Percentiles rank a stretch among this genome's conserved stretches.
Conservation (phyloP, 192 early-diverging fungal species). For the Coemansia reversa region DNA sequence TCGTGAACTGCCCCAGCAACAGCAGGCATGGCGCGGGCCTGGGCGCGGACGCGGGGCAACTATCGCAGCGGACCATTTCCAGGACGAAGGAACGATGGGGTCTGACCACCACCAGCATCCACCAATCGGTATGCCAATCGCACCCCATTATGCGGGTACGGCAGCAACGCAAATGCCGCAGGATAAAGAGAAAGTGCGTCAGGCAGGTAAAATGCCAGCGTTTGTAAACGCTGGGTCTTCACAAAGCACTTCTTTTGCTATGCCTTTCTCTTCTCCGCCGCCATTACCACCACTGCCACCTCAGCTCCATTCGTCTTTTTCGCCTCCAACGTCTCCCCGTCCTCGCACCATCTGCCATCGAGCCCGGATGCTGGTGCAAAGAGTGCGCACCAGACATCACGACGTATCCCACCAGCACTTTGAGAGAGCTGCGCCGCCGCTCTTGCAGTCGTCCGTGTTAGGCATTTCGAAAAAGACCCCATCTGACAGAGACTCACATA, state of each 20-base stretch:
- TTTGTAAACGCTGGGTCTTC: neutral
- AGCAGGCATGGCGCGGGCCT: slow-evolving; percentile 3
- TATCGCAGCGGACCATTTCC: neutral
- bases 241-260: neutral
- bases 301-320: slow-evolving; percentile 49
- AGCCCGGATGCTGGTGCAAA: slow-evolving; percentile 38
- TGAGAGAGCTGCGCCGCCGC: slow-evolving; percentile 6
- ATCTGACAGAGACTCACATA: neutral
- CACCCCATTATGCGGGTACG: slow-evolving; percentile 10
- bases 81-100: neutral
- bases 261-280: slow-evolving; percentile 13
- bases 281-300: slow-evolving; percentile 13
- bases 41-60: neutral
- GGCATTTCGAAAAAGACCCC: neutral
- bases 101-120: neutral
- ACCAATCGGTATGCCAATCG: slow-evolving; percentile 21
- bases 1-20: slow-evolving; percentile 7
- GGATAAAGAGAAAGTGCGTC: neutral
- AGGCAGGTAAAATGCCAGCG: neutral
- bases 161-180: neutral
- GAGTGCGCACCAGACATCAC: slow-evolving; percentile 23
- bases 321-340: slow-evolving; percentile 35
- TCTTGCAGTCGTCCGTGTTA: slow-evolving; percentile 26
- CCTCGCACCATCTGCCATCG: slow-evolving; percentile 47
- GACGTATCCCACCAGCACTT: slow-evolving; percentile 4